phyloP scores from a whole-genome alignment of 106 monocot species.

The Hemerocallis citrina region DNA sequence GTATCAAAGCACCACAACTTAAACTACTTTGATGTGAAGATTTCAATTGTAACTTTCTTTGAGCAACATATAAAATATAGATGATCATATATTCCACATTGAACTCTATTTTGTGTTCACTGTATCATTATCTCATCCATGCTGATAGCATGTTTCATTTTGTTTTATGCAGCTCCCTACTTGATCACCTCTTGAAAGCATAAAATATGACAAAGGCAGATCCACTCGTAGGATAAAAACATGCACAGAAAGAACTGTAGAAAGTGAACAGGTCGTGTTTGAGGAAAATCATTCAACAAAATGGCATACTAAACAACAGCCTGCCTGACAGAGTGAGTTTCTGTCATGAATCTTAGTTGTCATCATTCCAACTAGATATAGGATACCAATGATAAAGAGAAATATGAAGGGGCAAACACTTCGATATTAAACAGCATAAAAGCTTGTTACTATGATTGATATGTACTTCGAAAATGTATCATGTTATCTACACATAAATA shows the following conservation, averaged over 20 bases:
- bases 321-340: too few relatives aligned
- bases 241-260: background rate
- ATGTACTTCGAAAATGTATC: background rate
- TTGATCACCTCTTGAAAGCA: background rate
- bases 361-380: background rate
- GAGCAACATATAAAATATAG: too few relatives aligned
- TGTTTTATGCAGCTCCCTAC: too few relatives aligned
- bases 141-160: too few relatives aligned
- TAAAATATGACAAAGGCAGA: background rate
- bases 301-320: background rate
- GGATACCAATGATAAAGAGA: background rate
- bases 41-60: too few relatives aligned
- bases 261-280: background rate
- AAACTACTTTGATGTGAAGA: too few relatives aligned
- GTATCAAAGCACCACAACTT: too few relatives aligned
- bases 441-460: background rate
- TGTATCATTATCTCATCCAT: too few relatives aligned
- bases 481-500: background rate
- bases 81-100: too few relatives aligned
- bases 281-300: background rate
- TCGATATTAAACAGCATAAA: too few relatives aligned
- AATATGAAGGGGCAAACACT: background rate
- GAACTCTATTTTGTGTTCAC: too few relatives aligned
- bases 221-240: background rate
- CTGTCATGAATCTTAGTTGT: background rate